These are phyloP conservation scores for Cladobotryum mycophilum DNA, from an alignment of 2,329 filamentous ascomycete species.

Conservation along the genomic window DNA sequence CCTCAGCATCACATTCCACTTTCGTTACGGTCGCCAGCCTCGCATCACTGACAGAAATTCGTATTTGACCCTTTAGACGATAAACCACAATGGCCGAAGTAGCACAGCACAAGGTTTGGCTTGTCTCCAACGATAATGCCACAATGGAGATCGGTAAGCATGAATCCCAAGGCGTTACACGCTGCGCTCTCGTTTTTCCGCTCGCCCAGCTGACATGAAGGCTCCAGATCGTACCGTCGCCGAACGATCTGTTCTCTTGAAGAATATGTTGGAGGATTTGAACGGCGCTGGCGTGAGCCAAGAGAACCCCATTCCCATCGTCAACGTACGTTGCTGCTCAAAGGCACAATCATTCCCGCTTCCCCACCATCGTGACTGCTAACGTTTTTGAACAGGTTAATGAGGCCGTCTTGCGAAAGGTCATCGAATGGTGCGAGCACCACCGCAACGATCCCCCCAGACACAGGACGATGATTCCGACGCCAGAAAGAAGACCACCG, in stretches of 20 bases:
- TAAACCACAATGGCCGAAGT: constrained; percentile 30
- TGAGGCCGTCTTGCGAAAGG: constrained; percentile 88
- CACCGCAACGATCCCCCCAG: constrained; percentile 84
- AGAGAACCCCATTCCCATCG: constrained; percentile 74
- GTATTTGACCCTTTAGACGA: background rate
- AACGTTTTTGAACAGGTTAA: constrained; percentile 56
- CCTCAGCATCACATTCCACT: background rate
- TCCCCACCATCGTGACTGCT: constrained; percentile 10
- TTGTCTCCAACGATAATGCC: constrained; percentile 47
- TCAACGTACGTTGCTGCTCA: constrained; percentile 53
- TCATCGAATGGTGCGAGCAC: constrained; percentile 96
- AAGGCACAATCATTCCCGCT: background rate
- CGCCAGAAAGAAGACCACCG: constrained; percentile 94
- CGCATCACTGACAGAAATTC: background rate
- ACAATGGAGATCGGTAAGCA: constrained; percentile 42
- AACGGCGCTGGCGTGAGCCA: constrained; percentile 53
- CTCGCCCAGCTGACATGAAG: constrained; percentile 3
- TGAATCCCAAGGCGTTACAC: background rate
- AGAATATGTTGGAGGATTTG: constrained; percentile 96
- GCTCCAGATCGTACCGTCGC: constrained; percentile 69
- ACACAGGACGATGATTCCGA: constrained; percentile 85
- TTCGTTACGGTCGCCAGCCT: background rate
- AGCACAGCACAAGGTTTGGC: constrained; percentile 35
- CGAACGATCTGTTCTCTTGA: constrained; percentile 90
- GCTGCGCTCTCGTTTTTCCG: background rate